phyloP scores from a whole-genome alignment of 352 stramenopile genomes.

The Detonula confervacea region DNA sequence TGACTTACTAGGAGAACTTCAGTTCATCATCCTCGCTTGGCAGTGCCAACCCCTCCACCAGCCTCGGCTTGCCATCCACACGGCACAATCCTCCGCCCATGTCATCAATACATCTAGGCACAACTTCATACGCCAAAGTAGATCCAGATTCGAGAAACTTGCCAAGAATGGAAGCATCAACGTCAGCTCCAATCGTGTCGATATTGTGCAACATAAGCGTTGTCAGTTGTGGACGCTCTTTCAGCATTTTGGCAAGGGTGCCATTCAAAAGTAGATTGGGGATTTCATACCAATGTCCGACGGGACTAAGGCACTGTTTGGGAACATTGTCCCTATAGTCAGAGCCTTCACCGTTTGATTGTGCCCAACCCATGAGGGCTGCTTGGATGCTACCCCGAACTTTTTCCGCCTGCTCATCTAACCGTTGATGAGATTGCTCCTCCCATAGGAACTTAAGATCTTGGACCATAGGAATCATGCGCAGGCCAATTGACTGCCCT shows the following conservation, averaged over 20 bases:
- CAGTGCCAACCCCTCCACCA: constrained; percentile 61
- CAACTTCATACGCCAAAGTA: constrained; percentile 65
- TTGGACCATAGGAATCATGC: constrained; percentile 58
- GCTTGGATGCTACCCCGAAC: constrained; percentile 53
- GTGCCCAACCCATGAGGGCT: constrained; percentile 61
- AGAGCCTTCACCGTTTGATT: constrained; percentile 57
- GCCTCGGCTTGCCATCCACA: constrained; percentile 59
- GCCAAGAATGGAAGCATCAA: constrained; percentile 63
- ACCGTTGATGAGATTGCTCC: constrained; percentile 57
- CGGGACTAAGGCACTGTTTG: constrained; percentile 62
- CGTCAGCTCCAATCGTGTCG: constrained; percentile 67
- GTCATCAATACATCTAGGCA: constrained; percentile 69
- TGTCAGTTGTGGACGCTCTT: constrained; percentile 61
- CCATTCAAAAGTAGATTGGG: constrained; percentile 71
- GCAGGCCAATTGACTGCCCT: constrained; percentile 62
- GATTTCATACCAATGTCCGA: constrained; percentile 76
- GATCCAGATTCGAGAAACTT: constrained; percentile 55
- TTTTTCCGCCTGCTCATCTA: constrained; percentile 74
- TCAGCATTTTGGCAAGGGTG: constrained; percentile 58
- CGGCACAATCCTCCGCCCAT: constrained; percentile 64
- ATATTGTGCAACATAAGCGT: constrained; percentile 80
- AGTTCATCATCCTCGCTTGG: constrained; percentile 67
- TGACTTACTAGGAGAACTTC: constrained; percentile 60
- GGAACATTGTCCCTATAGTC: constrained; percentile 70
- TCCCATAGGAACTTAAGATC: constrained; percentile 72